Percentiles rank a stretch among this genome's conserved stretches.
Evolutionary conservation across 2,329 filamentous ascomycete species (phyloP).

Genomic region (Calonectria multiphialidica): DNA sequence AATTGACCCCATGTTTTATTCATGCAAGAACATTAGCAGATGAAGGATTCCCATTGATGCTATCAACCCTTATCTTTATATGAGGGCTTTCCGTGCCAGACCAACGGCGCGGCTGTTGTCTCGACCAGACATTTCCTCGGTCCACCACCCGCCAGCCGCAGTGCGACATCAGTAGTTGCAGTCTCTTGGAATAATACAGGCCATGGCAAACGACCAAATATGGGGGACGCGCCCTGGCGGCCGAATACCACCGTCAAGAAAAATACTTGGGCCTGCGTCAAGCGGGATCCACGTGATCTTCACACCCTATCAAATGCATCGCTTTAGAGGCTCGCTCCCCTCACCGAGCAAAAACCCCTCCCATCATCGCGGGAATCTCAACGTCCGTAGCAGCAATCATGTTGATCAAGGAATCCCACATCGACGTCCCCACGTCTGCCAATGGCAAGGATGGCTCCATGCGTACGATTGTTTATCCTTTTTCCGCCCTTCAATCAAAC

Average conservation of each 20-base stretch:
- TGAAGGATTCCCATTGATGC: background rate
- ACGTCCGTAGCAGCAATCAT: constrained; percentile 47
- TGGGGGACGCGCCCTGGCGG: background rate
- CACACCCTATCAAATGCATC: background rate
- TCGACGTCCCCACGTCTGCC: constrained; percentile 63
- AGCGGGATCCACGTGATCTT: background rate
- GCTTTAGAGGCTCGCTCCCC: background rate
- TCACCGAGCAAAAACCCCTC: constrained; percentile 1
- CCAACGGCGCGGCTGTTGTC: background rate
- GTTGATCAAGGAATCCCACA: constrained; percentile 66
- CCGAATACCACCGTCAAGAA: background rate
- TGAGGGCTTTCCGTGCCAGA: background rate
- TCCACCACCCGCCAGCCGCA: too few relatives aligned
- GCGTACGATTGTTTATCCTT: constrained; percentile 55
- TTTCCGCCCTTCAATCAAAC: background rate
- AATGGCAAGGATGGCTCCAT: constrained; percentile 67
- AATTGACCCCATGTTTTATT: too few relatives aligned
- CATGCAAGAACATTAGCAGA: too few relatives aligned
- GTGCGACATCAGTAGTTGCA: too few relatives aligned
- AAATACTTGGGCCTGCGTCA: background rate
- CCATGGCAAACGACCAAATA: background rate
- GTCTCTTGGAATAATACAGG: background rate
- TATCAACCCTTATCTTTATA: background rate
- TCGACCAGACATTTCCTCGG: background rate
- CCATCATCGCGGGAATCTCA: background rate